Evolutionary conservation across 2,329 filamentous ascomycete species (phyloP).

Genomic region (Neofusicoccum parvum): DNA sequence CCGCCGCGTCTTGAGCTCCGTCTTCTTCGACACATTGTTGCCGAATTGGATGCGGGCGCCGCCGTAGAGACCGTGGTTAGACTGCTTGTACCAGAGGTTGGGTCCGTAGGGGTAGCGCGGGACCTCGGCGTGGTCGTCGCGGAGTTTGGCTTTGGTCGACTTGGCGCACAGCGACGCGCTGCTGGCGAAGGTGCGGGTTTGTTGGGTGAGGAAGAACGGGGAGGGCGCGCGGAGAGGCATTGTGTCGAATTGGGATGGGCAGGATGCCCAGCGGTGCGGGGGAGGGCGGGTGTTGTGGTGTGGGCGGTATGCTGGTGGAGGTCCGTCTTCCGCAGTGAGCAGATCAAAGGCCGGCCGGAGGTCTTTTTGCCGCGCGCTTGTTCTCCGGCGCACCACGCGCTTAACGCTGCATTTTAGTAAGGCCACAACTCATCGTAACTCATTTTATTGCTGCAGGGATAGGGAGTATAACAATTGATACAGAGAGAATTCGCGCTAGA

Average conservation of each 20-base stretch:
- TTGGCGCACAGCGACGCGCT: conserved; percentile 28
- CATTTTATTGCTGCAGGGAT: too few relatives aligned
- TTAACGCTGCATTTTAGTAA: background rate
- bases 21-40: conserved; percentile 71
- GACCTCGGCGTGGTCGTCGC: conserved; percentile 24
- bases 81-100: conserved; percentile 74
- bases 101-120: conserved; percentile 71
- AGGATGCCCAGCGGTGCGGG: background rate
- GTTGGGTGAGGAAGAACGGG: conserved; percentile 12
- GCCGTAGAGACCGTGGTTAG: conserved; percentile 75
- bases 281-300: background rate
- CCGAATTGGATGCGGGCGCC: conserved; percentile 72
- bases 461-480: too few relatives aligned
- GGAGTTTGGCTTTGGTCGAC: conserved; percentile 24
- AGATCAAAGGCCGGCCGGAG: conserved; percentile 5
- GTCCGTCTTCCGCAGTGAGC: background rate
- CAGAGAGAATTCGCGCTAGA: too few relatives aligned
- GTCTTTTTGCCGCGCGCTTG: conserved; percentile 4
- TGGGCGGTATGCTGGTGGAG: background rate
- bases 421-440: background rate
- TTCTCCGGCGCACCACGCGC: background rate
- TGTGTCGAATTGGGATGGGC: conserved; percentile 1
- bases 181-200: conserved; percentile 33
- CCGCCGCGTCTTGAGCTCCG: conserved; percentile 70
- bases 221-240: conserved; percentile 7